Percentiles rank a stretch among this genome's conserved stretches.
These are phyloP conservation scores for Oidiodendron maius DNA, from an alignment of 495 filamentous ascomycete genomes.

Conservation along the genomic window DNA sequence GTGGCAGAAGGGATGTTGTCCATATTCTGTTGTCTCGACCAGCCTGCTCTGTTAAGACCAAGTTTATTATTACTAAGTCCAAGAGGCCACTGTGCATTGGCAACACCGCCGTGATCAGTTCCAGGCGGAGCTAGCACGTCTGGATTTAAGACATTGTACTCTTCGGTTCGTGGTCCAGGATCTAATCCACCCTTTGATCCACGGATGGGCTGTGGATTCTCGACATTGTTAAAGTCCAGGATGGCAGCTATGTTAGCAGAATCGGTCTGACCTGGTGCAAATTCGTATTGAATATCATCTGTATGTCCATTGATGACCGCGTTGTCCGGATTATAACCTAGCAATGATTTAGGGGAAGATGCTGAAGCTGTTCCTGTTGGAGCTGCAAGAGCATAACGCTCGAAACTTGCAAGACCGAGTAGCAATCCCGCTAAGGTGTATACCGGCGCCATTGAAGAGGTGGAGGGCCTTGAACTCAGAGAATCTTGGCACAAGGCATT, in stretches of 20 bases:
- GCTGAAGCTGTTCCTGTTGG: conserved; percentile 18
- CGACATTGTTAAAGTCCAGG: conserved; percentile 55
- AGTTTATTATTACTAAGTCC: conserved; percentile 57
- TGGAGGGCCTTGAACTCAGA: too few species aligned
- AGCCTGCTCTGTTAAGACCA: conserved; percentile 54
- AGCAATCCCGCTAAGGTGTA: background rate
- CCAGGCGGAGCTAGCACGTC: conserved; percentile 61
- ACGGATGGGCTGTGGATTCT: conserved; percentile 66
- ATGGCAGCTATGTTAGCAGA: conserved; percentile 50
- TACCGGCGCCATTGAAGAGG: background rate
- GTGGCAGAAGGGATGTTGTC: conserved; percentile 57
- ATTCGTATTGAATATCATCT: conserved; percentile 6
- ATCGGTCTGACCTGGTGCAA: conserved; percentile 46
- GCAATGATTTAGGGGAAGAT: conserved; percentile 4
- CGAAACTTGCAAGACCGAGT: conserved; percentile 1
- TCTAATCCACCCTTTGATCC: conserved; percentile 51
- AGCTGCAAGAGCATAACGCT: conserved; percentile 3
- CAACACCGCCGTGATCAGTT: conserved; percentile 56
- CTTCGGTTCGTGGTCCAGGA: conserved; percentile 55
- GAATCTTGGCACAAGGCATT: too few species aligned
- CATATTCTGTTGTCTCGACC: conserved; percentile 63
- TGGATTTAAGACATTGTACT: conserved; percentile 59
- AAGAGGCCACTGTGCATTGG: conserved; percentile 68
- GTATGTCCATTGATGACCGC: conserved; percentile 12
- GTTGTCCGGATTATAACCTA: conserved; percentile 16